Evolutionary conservation across 495 filamentous ascomycete species (phyloP).

Genomic region (Penicillium malachiteum): DNA sequence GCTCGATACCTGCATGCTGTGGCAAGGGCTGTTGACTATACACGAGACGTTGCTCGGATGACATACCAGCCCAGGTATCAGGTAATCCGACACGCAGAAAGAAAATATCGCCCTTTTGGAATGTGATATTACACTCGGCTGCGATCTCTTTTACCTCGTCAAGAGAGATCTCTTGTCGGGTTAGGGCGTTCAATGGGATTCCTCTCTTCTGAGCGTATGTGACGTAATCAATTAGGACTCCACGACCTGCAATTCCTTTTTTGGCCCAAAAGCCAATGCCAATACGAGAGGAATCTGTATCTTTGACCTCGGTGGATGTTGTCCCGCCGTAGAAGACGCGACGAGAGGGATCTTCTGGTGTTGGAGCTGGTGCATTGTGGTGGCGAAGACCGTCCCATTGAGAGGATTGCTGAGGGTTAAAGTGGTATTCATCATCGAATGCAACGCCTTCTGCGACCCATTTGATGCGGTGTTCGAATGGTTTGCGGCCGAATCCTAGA

Average conservation of each 20-base stretch:
- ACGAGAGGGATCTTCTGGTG: conserved; percentile 33
- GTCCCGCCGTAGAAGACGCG: conserved; percentile 55
- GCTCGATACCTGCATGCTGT: conserved; percentile 60
- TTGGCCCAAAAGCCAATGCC: conserved; percentile 49
- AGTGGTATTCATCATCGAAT: conserved; percentile 66
- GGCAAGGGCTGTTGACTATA: conserved; percentile 42
- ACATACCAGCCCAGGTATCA: conserved; percentile 42
- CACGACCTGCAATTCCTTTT: conserved; percentile 55
- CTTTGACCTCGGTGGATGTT: conserved; percentile 51
- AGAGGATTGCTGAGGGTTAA: conserved; percentile 74
- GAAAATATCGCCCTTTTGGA: conserved; percentile 63
- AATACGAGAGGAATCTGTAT: conserved; percentile 51
- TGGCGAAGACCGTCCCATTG: conserved; percentile 83
- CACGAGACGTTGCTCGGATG: conserved; percentile 32
- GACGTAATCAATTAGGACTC: conserved; percentile 55
- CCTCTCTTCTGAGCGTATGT: conserved; percentile 47
- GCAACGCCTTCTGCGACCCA: conserved; percentile 46
- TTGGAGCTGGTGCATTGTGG: conserved; percentile 39
- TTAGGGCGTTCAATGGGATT: conserved; percentile 55
- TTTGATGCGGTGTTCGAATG: conserved; percentile 59
- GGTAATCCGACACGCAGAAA: conserved; percentile 70
- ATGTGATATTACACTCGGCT: conserved; percentile 59
- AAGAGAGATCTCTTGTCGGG: conserved; percentile 59
- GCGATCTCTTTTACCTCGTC: conserved; percentile 48
- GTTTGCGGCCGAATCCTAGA: conserved; percentile 51